Evolutionary conservation across 768 basidiomycete genomes (phyloP), one percentile per base, ranked within the genome.

Genomic region (Cystobasidium onofrii): DNA sequence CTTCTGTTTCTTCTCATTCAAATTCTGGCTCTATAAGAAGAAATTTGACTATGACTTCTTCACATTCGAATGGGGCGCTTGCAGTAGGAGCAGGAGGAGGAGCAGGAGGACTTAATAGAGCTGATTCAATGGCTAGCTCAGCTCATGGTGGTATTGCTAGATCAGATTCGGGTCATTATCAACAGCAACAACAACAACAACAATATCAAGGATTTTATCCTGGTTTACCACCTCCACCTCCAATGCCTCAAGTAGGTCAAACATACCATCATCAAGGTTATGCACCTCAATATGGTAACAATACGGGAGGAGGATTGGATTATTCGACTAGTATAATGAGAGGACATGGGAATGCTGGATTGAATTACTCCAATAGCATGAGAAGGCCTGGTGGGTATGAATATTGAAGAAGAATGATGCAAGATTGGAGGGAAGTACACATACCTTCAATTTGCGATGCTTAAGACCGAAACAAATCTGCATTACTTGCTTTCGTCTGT

Each of bases 21-120:
- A 23, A 17, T 50, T 50, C 57, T 60, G 57, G 57, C 6, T 60
- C 57, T 15, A 60, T 60, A 60, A 60, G 57, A 29, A 4, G 57
- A 60, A 27, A 50, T 20, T n/a, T n/a, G 12, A 50, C 46, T 17
- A 50, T 50, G 46, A 50, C 46, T 50, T 50, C 46, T 50, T 50
- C 46, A 4, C 6, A 50, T 50, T 50, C 46, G 9, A 60, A 60
- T 34, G 33, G 57, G 31, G 25, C 57, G 31, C 3, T 60, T 12
- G 57, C 6, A 60, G 31, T 60, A 27, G 57, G n/a, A 55, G 23
- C 23, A n/a, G 20, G n/a, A 55, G n/a, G n/a, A n/a, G n/a, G n/a
- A n/a, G n/a, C n/a, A n/a, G n/a, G n/a, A n/a, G n/a, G 27, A 7
- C 57, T 60, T 17, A 60, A 60, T 60, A 60, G 57, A 60, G 57